These are phyloP conservation scores for Ganoderma sinense DNA, from an alignment of 1,284 basidiomycete species.

Conservation along the genomic window DNA sequence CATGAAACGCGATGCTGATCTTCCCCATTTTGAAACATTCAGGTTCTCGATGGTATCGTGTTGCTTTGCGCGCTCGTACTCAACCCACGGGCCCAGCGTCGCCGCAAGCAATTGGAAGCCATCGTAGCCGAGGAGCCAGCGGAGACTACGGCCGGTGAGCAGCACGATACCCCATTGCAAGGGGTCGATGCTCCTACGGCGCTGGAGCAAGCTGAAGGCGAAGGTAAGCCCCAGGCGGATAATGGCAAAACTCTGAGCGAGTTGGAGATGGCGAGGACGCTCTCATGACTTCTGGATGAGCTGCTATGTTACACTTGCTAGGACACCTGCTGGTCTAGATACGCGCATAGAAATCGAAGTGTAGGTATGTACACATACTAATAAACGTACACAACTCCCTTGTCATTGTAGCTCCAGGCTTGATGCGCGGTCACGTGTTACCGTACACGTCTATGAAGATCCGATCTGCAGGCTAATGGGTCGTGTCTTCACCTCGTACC, in stretches of 20 bases:
- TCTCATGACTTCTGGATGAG: neutral
- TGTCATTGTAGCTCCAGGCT: neutral
- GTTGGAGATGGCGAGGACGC: neutral
- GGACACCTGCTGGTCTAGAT: neutral
- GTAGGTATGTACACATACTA: neutral
- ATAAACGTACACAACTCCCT: neutral
- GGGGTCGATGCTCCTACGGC: neutral
- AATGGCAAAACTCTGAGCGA: neutral
- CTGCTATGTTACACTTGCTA: neutral
- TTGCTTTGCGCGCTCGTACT: constrained; percentile 66
- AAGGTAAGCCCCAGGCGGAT: neutral
- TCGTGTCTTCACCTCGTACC: neutral
- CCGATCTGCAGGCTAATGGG: neutral
- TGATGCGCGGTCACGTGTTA: neutral
- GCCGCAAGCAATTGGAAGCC: constrained; percentile 21
- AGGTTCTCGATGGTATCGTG: constrained; percentile 68
- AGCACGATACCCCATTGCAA: neutral
- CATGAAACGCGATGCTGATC: neutral
- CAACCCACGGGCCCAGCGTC: constrained; percentile 53
- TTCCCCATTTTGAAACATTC: neutral
- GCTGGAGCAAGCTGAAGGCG: neutral
- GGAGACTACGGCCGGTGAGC: neutral
- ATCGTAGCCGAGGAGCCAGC: neutral
- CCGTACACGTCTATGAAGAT: neutral
- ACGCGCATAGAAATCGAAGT: neutral